A percentile compares a stretch with the other conserved stretches of the same genome.
Conservation (phyloP, 2,329 filamentous ascomycete genomes). For the Ophiostoma ulmi region DNA sequence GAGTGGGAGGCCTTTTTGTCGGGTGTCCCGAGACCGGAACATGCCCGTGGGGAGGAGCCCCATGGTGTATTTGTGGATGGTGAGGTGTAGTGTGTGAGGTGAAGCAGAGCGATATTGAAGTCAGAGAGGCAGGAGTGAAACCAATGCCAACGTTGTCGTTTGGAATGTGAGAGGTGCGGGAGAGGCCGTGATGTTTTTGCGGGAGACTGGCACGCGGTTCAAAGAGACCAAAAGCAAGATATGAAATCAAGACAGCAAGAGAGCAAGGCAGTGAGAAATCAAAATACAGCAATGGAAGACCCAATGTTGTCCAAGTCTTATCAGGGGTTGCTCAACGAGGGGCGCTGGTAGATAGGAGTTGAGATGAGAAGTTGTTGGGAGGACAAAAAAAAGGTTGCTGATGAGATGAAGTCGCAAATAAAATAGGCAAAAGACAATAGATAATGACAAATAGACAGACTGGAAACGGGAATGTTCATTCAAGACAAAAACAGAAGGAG, state of each 20-base stretch:
- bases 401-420: neutral
- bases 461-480: neutral
- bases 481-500: slow-evolving; percentile 14
- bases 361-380: neutral
- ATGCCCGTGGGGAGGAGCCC: slow-evolving; percentile 39
- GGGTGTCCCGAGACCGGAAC: slow-evolving; percentile 44
- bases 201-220: neutral
- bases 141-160: neutral
- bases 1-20: slow-evolving; percentile 42
- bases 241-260: neutral
- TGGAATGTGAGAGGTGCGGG: slow-evolving; percentile 18
- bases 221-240: neutral
- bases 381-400: neutral
- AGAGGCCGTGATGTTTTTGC: slow-evolving; percentile 17
- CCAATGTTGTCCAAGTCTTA: neutral
- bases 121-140: neutral
- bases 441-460: neutral
- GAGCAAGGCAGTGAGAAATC: neutral
- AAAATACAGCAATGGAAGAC: neutral
- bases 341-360: neutral
- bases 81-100: neutral
- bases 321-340: neutral
- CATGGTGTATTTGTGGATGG: slow-evolving; percentile 37
- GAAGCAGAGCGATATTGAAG: neutral
- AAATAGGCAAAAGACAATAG: neutral